Evolutionary conservation across 2,329 filamentous ascomycete species (phyloP).

Genomic region (Nigrospora sphaerica): DNA sequence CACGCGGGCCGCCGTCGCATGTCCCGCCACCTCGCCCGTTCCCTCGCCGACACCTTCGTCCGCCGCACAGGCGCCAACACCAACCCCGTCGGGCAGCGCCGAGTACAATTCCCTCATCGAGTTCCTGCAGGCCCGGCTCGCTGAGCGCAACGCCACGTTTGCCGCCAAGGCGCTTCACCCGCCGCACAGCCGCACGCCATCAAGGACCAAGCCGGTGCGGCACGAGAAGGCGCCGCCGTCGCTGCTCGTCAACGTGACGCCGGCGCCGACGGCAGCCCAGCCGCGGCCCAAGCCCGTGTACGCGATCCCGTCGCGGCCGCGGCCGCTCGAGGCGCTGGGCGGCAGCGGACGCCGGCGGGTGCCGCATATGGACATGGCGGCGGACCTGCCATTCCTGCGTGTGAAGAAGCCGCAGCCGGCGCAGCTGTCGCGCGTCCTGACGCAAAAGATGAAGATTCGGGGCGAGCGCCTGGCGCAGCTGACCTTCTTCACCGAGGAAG

Average conservation of each 20-base stretch:
- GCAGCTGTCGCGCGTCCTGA: conserved; percentile 50
- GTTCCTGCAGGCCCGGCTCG: conserved; percentile 32
- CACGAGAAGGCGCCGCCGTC: conserved; percentile 14
- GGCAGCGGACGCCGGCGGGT: conserved; percentile 44
- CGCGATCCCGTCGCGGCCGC: conserved; percentile 36
- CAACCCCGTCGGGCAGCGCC: conserved; percentile 15
- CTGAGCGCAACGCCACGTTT: conserved; percentile 17
- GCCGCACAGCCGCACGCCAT: conserved; percentile 9
- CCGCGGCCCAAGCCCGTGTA: conserved; percentile 34
- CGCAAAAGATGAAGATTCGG: conserved; percentile 39
- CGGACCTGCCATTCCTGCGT: conserved; percentile 57
- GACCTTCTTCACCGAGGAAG: conserved; percentile 30
- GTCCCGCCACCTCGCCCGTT: too few species aligned
- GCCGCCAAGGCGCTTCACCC: conserved; percentile 9
- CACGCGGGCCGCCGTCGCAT: conserved; percentile 5
- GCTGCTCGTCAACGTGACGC: conserved; percentile 21
- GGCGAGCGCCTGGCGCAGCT: conserved; percentile 30
- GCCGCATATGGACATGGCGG: conserved; percentile 49
- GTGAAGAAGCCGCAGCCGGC: conserved; percentile 58
- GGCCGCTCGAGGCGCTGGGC: conserved; percentile 39
- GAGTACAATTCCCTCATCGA: conserved; percentile 33
- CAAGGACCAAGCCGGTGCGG: conserved; percentile 7
- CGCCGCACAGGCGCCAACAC: neutral
- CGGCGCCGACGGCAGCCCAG: conserved; percentile 23
- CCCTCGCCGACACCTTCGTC: neutral